These are phyloP conservation scores for Cryphonectria radicalis DNA, from an alignment of 2,329 filamentous ascomycete genomes.

Conservation along the genomic window DNA sequence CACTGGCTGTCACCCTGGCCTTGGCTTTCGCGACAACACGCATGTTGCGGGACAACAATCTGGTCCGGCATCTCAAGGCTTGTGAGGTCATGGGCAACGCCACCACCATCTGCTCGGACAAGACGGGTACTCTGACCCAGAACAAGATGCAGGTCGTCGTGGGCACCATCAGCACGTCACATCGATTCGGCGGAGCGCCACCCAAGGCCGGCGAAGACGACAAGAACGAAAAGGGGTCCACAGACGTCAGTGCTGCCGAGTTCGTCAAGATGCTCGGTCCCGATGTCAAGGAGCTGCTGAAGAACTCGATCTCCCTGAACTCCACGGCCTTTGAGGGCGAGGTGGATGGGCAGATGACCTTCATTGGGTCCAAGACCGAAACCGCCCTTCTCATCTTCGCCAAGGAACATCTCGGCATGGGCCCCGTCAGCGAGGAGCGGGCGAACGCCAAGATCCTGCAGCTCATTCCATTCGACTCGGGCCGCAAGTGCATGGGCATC, in stretches of 20 bases:
- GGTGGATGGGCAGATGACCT: constrained; percentile 66
- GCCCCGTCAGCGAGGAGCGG: constrained; percentile 66
- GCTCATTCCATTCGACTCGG: constrained; percentile 76
- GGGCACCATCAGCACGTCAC: constrained; percentile 59
- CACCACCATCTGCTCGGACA: constrained; percentile 71
- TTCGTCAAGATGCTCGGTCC: constrained; percentile 51
- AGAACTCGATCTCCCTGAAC: constrained; percentile 66
- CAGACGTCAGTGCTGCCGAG: constrained; percentile 49
- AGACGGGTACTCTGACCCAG: constrained; percentile 69
- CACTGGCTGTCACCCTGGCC: constrained; percentile 76
- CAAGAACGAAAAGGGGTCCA: constrained; percentile 14
- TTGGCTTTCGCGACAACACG: constrained; percentile 77
- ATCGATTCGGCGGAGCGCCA: constrained; percentile 55
- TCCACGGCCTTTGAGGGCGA: constrained; percentile 80
- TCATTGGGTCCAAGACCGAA: constrained; percentile 79
- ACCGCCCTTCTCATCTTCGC: constrained; percentile 74
- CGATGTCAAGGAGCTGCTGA: constrained; percentile 56
- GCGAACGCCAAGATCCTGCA: constrained; percentile 60
- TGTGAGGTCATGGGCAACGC: constrained; percentile 85
- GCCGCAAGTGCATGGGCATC: constrained; percentile 73
- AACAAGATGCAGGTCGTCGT: constrained; percentile 72
- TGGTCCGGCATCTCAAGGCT: constrained; percentile 76
- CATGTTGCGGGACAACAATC: constrained; percentile 78
- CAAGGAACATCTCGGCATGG: constrained; percentile 68
- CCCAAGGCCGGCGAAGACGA: constrained; percentile 28